A percentile compares a stretch with the other conserved stretches of the same genome.
Conservation (phyloP, 2,329 filamentous ascomycete species). For the Pestalotiopsis sp. region DNA sequence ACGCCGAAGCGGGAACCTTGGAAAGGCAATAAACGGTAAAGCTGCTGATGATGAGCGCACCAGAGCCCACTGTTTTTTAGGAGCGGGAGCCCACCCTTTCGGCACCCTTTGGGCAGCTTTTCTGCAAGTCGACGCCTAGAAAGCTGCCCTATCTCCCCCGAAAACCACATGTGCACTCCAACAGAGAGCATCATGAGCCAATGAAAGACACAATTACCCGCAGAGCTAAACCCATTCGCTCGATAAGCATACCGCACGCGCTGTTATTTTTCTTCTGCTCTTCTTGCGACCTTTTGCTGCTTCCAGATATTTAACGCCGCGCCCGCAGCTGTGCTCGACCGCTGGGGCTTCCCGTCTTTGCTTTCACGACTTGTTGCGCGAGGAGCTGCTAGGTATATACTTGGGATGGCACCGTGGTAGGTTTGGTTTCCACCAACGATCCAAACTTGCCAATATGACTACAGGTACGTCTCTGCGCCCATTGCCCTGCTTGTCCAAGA, state of each 20-base stretch:
- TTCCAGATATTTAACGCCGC: not conserved
- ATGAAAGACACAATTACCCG: not conserved
- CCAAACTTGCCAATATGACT: constrained; percentile 15
- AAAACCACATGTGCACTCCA: constrained; percentile 26
- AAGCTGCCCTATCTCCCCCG: not conserved
- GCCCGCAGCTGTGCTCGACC: not conserved
- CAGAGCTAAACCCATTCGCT: not conserved
- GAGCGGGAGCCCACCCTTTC: not conserved
- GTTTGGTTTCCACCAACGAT: not conserved
- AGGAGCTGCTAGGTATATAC: not conserved
- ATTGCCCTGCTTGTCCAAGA: not conserved
- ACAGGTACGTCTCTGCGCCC: constrained; percentile 14
- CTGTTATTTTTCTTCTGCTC: not conserved
- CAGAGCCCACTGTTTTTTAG: not conserved
- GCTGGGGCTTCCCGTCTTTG: not conserved
- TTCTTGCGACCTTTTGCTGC: not conserved
- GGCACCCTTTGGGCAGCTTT: not conserved
- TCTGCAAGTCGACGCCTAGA: not conserved
- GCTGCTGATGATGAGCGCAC: not conserved
- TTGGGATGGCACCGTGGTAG: constrained; percentile 17
- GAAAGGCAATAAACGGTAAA: not conserved
- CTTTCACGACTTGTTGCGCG: constrained; percentile 14
- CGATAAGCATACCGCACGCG: not conserved
- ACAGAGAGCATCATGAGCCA: constrained; percentile 1
- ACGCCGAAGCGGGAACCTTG: not conserved